Evolutionary conservation across 345 rosid genomes (phyloP), one percentile per base, ranked within the genome.

Genomic region (Kernera saxatilis): DNA sequence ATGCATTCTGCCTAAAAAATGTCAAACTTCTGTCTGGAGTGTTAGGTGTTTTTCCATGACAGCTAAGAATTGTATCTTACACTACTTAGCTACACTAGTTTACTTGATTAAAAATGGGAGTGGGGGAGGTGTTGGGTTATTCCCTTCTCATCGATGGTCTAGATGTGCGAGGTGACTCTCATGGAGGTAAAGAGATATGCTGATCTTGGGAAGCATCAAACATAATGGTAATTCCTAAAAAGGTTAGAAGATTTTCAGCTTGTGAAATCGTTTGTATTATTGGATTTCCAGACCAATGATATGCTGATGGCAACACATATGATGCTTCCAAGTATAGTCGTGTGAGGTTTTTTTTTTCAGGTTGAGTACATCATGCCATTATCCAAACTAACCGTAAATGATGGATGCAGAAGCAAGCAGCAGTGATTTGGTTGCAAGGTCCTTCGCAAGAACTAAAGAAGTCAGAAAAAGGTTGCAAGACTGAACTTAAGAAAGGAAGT

Each of bases 71-170:
- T 48, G 6, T 49, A 9, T 3, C 22, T 48, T 57, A 21, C 37
- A 35, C 36, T 14, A 57, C 19, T 17, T 59, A 58, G 50, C 37
- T 32, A 61, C 27, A 51, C 6, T 36, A 23, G 51, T 33, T 72
- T 32, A 14, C 45, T 4, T 52, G 1, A 9, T 19, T 1, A 55
- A 30, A 63, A 36, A 14, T 1, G 22, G 49, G 39, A 53, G 49
- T 56, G 67, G 54, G n/a, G 66, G 51, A 45, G 44, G 54, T 58
- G 6, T 44, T 29, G 25, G 59, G 52, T 50, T 32, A 66, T 65
- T 57, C 78, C 78, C 78, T 74, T 74, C 78, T 74, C 78, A 74
- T 74, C 45, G 60, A 49, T 74, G 78, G 78, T 74, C 78, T 74
- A 66, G 61, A 74, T 66, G 35, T 74, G 78, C 50, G 72, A 66